These are phyloP conservation scores for Papiliotrema flavescens DNA, from an alignment of 1,284 basidiomycete species.

Conservation along the genomic window DNA sequence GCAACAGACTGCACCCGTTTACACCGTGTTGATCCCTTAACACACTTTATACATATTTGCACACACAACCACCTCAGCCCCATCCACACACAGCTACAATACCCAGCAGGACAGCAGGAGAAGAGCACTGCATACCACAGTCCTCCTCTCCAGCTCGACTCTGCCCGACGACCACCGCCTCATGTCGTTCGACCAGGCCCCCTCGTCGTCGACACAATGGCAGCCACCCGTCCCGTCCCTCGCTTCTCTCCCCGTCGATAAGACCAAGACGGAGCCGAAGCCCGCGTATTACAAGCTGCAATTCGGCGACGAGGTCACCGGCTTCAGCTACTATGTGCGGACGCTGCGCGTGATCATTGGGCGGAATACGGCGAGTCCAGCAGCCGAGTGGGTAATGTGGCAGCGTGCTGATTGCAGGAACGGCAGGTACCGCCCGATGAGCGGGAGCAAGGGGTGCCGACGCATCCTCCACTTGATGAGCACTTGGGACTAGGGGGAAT, in stretches of 20 bases:
- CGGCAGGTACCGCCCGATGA: neutral
- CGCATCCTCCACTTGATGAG: neutral
- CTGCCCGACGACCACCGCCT: neutral
- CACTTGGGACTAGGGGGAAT: neutral
- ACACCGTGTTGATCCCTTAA: neutral
- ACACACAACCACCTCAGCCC: too few relatives aligned
- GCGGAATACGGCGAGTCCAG: conserved; percentile 38
- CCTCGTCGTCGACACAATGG: conserved; percentile 9
- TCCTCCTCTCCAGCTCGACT: neutral
- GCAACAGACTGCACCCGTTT: too few relatives aligned
- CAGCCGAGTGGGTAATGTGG: neutral
- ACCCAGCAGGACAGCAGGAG: too few relatives aligned
- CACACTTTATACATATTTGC: too few relatives aligned
- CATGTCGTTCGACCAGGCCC: neutral
- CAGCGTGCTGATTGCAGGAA: neutral
- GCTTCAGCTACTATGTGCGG: conserved; percentile 49
- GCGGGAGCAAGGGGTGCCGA: neutral
- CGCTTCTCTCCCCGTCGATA: conserved; percentile 45
- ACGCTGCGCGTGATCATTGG: conserved; percentile 48
- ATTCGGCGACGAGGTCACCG: conserved; percentile 47
- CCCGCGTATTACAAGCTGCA: conserved; percentile 50
- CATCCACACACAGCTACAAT: neutral
- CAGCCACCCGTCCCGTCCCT: conserved; percentile 42
- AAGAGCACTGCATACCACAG: too few relatives aligned
- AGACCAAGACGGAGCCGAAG: conserved; percentile 46